phyloP scores from a whole-genome alignment of 805 yeast genomes.

The Lipomyces lipofer region DNA sequence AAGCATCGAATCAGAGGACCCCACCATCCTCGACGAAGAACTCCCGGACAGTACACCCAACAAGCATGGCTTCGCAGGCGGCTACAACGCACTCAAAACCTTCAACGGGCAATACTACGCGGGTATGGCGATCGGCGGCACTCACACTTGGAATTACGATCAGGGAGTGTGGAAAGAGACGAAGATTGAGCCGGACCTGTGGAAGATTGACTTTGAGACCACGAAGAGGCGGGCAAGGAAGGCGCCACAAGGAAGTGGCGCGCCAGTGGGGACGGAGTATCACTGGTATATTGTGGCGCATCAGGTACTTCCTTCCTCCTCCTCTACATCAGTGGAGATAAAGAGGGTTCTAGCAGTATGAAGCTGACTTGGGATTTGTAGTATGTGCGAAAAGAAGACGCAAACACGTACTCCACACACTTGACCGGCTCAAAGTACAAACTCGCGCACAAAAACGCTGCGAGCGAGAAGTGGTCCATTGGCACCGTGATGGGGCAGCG shows the following conservation, averaged over 20 bases:
- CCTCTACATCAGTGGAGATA: neutral
- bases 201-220: constrained; percentile 2
- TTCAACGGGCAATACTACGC: constrained; percentile 2
- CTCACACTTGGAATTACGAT: neutral
- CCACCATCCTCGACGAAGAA: neutral
- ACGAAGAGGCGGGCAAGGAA: constrained; percentile 1
- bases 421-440: neutral
- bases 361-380: neutral
- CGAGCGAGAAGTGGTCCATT: constrained; percentile 1
- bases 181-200: constrained; percentile 1
- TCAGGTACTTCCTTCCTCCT: neutral
- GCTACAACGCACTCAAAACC: neutral
- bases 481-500: constrained; percentile 2
- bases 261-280: neutral
- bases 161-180: constrained; percentile 1
- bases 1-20: neutral
- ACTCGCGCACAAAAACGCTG: neutral
- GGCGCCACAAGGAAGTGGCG: neutral
- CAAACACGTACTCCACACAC: neutral
- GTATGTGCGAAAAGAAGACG: constrained; percentile 2
- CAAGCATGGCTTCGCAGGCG: neutral
- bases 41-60: neutral
- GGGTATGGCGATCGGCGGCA: constrained; percentile 1
- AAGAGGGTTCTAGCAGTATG: no score
- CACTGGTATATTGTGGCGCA: neutral